phyloP scores from a whole-genome alignment of 1,139 yeast species.

The Candida pseudocylindracea region DNA sequence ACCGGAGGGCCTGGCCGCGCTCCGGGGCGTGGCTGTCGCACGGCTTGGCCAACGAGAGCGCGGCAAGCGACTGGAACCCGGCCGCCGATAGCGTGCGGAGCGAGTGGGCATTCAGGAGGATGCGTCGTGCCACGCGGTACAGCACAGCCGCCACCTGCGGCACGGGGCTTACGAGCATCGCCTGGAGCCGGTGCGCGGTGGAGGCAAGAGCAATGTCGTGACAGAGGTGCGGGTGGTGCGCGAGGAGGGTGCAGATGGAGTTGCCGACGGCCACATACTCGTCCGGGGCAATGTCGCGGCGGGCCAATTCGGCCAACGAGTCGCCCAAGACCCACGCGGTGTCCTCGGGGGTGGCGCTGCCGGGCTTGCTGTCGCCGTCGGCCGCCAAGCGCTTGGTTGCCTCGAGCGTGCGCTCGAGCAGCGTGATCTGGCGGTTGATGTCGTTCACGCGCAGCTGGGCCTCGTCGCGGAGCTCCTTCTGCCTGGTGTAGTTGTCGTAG shows the following conservation, averaged over 20 bases:
- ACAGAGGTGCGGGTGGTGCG: constrained; percentile 35
- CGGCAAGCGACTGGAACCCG: constrained; percentile 38
- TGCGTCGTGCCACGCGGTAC: constrained; percentile 46
- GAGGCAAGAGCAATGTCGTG: constrained; percentile 42
- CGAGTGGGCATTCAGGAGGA: constrained; percentile 32
- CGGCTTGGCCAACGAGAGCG: constrained; percentile 37
- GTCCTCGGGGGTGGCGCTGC: constrained; percentile 5
- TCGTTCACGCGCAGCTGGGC: no score
- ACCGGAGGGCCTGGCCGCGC: constrained; percentile 57
- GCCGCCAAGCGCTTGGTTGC: no score
- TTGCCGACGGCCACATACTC: constrained; percentile 31
- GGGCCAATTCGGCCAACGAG: constrained; percentile 9
- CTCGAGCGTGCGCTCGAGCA: no score
- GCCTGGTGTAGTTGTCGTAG: no score
- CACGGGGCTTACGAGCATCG: constrained; percentile 31
- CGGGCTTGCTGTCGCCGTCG: no score
- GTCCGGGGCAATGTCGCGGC: constrained; percentile 18
- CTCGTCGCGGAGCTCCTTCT: no score
- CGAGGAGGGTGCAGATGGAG: constrained; percentile 34
- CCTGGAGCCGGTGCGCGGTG: constrained; percentile 36
- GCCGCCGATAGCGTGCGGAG: constrained; percentile 20
- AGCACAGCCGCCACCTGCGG: constrained; percentile 58
- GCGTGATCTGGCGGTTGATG: no score
- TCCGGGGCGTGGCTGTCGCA: constrained; percentile 26
- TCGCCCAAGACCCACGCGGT: constrained; percentile 18